Conservation (phyloP, 2,329 filamentous ascomycete species). For the Diplocarpon mali region DNA sequence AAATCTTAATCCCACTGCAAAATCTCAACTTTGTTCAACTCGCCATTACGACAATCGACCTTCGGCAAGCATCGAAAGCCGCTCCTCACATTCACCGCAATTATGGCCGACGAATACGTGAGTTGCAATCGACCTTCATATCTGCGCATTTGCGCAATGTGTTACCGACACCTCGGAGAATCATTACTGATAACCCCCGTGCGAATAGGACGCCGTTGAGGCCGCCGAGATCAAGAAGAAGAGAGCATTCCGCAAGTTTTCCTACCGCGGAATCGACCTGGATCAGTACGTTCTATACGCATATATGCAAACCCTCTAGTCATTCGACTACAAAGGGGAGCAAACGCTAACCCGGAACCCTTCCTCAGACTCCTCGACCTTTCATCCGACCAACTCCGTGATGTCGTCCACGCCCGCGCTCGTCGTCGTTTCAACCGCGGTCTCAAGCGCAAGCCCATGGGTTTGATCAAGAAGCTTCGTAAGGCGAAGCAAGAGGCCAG, state of each 20-base stretch:
- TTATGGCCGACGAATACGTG: slow-evolving; percentile 78
- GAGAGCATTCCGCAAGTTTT: slow-evolving; percentile 99
- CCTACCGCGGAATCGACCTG: slow-evolving; percentile 98
- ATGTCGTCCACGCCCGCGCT: slow-evolving; percentile 98
- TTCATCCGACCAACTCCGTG: slow-evolving; percentile 94
- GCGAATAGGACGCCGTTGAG: slow-evolving; percentile 78
- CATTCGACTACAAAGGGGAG: slow-evolving; percentile 27
- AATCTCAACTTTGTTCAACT: slow-evolving; percentile 8
- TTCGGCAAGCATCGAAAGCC: slow-evolving; percentile 25
- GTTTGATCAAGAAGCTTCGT: slow-evolving; percentile 99
- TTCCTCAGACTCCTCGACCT: slow-evolving; percentile 85
- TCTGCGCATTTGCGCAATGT: not conserved
- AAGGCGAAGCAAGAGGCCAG: slow-evolving; percentile 98
- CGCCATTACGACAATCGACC: slow-evolving; percentile 17
- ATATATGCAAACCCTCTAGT: slow-evolving; percentile 14
- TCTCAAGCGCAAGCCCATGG: slow-evolving; percentile 99
- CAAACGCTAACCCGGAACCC: slow-evolving; percentile 27
- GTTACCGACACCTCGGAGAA: not conserved
- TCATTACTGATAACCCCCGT: slow-evolving; percentile 27
- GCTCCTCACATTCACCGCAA: slow-evolving; percentile 36
- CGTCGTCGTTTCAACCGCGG: slow-evolving; percentile 99
- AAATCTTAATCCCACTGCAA: slow-evolving; percentile 8
- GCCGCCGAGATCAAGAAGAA: slow-evolving; percentile 99
- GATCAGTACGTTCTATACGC: slow-evolving; percentile 67
- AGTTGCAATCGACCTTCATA: slow-evolving; percentile 29